A percentile compares a stretch with the other conserved stretches of the same genome.
Evolutionary conservation across 179 eudicot species (phyloP).

Genomic region (Nepenthes alata): DNA sequence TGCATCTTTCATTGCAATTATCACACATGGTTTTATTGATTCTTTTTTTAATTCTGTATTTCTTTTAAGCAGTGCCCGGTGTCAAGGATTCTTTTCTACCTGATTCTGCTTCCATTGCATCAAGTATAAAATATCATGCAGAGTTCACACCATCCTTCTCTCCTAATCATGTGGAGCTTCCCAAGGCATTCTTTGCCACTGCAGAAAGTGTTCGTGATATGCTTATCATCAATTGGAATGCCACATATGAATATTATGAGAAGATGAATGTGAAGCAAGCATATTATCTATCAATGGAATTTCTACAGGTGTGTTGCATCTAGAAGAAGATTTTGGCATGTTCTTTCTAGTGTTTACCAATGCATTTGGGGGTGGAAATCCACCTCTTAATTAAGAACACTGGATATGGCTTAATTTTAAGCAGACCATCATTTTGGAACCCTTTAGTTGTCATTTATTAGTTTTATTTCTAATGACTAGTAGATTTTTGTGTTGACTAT

Average conservation of each 20-base stretch:
- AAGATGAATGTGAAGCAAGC: slow-evolving; percentile 85
- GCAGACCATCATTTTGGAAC: neutral
- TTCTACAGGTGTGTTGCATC: slow-evolving; percentile 52
- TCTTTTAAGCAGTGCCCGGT: neutral
- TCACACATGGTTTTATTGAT: neutral
- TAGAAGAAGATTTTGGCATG: neutral
- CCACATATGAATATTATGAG: slow-evolving; percentile 64
- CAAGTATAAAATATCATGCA: slow-evolving; percentile 72
- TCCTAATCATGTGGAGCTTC: slow-evolving; percentile 52
- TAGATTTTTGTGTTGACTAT: too few relatives aligned
- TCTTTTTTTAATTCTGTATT: neutral
- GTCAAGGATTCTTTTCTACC: neutral
- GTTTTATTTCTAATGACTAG: neutral
- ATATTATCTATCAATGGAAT: slow-evolving; percentile 88
- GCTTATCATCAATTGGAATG: slow-evolving; percentile 77
- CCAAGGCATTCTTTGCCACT: slow-evolving; percentile 82
- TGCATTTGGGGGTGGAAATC: neutral
- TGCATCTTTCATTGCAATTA: neutral
- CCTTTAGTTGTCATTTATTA: neutral
- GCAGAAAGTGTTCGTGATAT: slow-evolving; percentile 82
- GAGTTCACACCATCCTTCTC: slow-evolving; percentile 78
- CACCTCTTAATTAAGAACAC: neutral
- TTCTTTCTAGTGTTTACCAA: neutral
- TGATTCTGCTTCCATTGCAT: slow-evolving; percentile 23
- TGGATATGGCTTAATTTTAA: neutral